Percentiles rank a stretch among this genome's conserved stretches.
phyloP scores from a whole-genome alignment of 345 rosid genomes.

The Sonneratia caseolaris region DNA sequence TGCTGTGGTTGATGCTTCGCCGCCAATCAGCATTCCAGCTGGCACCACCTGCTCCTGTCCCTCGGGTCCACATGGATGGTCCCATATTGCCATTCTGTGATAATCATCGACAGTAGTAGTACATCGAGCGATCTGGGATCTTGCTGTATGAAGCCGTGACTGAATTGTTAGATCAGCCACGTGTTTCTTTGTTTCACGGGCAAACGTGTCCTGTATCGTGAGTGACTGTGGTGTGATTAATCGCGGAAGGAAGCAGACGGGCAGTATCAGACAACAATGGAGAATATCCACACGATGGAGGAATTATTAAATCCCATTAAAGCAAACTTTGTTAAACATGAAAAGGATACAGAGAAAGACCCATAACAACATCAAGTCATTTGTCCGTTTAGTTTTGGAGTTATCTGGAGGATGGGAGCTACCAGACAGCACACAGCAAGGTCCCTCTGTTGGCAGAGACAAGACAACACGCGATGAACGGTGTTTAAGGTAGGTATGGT shows the following conservation, averaged over 20 bases:
- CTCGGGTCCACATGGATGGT: too few relatives aligned
- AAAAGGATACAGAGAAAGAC: neutral
- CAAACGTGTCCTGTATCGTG: neutral
- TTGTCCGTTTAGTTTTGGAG: neutral
- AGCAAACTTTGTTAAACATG: neutral
- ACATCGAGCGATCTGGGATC: too few relatives aligned
- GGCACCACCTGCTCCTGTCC: too few relatives aligned
- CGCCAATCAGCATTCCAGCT: too few relatives aligned
- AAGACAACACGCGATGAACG: too few relatives aligned
- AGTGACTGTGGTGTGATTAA: neutral
- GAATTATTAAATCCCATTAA: neutral
- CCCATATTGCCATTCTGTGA: too few relatives aligned
- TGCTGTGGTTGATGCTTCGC: too few relatives aligned
- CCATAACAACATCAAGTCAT: neutral
- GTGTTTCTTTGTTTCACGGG: neutral
- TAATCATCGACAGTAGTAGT: too few relatives aligned
- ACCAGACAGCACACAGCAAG: neutral
- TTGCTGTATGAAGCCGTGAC: too few relatives aligned
- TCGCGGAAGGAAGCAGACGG: neutral
- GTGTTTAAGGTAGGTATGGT: too few relatives aligned
- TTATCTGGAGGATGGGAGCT: neutral
- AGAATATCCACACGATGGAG: neutral
- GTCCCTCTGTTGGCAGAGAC: neutral
- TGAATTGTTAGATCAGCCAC: neutral
- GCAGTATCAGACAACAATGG: neutral